Base-by-base conservation (phyloP, 306 rosid species). In the Leucaena leucocephala region DNA sequence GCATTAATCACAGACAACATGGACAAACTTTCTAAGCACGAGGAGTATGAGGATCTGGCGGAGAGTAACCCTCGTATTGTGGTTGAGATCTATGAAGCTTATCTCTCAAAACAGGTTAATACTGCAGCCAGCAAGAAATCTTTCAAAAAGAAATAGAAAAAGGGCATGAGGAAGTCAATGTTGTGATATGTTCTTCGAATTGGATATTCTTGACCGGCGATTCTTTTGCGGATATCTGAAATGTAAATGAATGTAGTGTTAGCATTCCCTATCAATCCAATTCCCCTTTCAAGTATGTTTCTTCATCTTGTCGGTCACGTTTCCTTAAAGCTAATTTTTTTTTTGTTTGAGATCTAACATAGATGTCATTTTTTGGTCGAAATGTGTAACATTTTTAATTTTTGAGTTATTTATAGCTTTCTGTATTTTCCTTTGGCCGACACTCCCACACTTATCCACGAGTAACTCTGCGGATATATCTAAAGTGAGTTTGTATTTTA, bases 41-140 rank as follows among this genome's bases (percentile, higher is more conserved):
- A 87, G 75, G 90, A 86, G 79, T 94, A 91, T 80, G n/a, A 16
- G 42, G 93, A 88, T 69, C 90, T 94, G 27, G 90, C 86, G 80
- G 90, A 87, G 75, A 88, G 58, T 75, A 88, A 91, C 85, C 95
- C 97, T 1, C 90, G 83, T n/a, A 89, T 94, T 4, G 81, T 92
- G 17, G 97, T 91, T 44, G 91, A 94, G 71, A 86, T 94, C 57
- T 94, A 84, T 34, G 98, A 94, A 88, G 85, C 90, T 17, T 92
- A 92, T 78, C 87, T 91, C 70, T 74, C 82, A 42, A 91, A 83
- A 82, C 94, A 88, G 85, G 79, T 82, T 57, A 92, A 94, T 81
- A 91, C 90, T 19, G 97, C 95, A 42, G 92, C 91, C 45, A 73
- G 61, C 19, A 61, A 61, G 67, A 61, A 6, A 12, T 12, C 67